These are phyloP conservation scores for Candida hispaniensis DNA, from an alignment of 805 yeast genomes.

Conservation along the genomic window DNA sequence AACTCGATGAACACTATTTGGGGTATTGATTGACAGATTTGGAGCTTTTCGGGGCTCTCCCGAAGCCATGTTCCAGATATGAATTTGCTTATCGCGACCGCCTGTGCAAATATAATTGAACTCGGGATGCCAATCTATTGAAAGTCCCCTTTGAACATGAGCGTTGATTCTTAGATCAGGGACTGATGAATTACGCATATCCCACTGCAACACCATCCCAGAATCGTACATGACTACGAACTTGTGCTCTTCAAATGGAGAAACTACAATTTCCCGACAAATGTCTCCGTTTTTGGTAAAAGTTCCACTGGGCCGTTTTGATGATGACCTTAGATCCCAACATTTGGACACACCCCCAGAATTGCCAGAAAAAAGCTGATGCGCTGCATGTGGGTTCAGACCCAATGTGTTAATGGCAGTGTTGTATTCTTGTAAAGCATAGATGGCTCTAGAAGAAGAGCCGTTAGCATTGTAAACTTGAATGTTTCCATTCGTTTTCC, in stretches of 20 bases:
- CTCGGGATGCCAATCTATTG: slow-evolving; percentile 82
- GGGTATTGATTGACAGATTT: slow-evolving; percentile 58
- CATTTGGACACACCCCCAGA: slow-evolving; percentile 63
- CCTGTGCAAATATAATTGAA: slow-evolving; percentile 77
- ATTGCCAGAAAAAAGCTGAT: slow-evolving; percentile 61
- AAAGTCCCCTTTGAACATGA: slow-evolving; percentile 83
- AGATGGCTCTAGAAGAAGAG: slow-evolving; percentile 11
- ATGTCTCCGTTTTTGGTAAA: slow-evolving; percentile 64
- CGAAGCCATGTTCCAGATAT: slow-evolving; percentile 56
- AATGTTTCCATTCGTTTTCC: slow-evolving; percentile 29
- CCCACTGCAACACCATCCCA: slow-evolving; percentile 82
- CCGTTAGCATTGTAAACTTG: slow-evolving; percentile 26
- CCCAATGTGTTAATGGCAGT: slow-evolving; percentile 46
- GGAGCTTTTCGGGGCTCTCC: slow-evolving; percentile 38
- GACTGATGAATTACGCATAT: slow-evolving; percentile 53
- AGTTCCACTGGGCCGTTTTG: slow-evolving; percentile 37
- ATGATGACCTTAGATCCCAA: slow-evolving; percentile 71
- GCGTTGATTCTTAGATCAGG: slow-evolving; percentile 71
- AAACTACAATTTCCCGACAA: slow-evolving; percentile 44
- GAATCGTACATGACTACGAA: slow-evolving; percentile 79
- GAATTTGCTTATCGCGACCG: slow-evolving; percentile 78
- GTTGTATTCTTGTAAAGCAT: slow-evolving; percentile 28
- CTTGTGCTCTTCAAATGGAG: slow-evolving; percentile 43
- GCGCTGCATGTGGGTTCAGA: slow-evolving; percentile 54
- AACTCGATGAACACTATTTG: slow-evolving; percentile 70